Base-by-base conservation (phyloP, 148 eudicot genomes). In the Salicornia ramosissima region DNA sequence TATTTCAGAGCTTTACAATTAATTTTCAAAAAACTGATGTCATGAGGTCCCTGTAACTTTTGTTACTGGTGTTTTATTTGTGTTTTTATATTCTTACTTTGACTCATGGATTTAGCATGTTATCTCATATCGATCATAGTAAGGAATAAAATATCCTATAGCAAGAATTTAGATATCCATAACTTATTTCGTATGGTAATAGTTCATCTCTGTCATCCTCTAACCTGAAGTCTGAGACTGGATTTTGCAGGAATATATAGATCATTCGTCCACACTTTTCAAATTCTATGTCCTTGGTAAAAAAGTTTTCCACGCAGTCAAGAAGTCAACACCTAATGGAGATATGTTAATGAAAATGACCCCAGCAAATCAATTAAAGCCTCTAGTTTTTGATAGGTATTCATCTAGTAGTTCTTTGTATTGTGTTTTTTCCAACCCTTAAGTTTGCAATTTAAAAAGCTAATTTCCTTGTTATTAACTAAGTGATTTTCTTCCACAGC, bases 381-480 rank as follows among this genome's bases (percentile, higher is more conserved):
- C 96, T 62, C 77, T 90, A 53, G 77, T 85, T 65, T 93, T 93
- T 76, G 98, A 93, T 74, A 90, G 98, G 98, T 86, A 75, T 67
- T 31, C 21, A 29, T 18, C 24, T 46, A 1, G 28, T 76, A 25
- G 10, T 26, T 59, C 24, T 6, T 50, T 28, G 6, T 10, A 10
- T 66, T 22, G 14, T 66, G 31, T 28, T 26, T 25, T 60, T 12
- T 5, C 18, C 11, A 5, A 63, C 40, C 12, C 24, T 52, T 10
- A 22, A 31, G 7, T 29, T 16, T 49, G 8, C 14, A 19, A n/a
- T 51, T 26, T 64, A 21, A 21, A 18, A 30, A 51, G 45, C n/a
- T n/a, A 18, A 36, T 53, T 33, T 34, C 24, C 40, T 19, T 14
- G 11, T 14, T 9, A 53, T 28, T 29, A 15, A 57, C 36, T 24